Percentiles rank a stretch among this genome's conserved stretches.
These are phyloP conservation scores for Laguncularia racemosa DNA, from an alignment of 345 rosid species.

Conservation along the genomic window DNA sequence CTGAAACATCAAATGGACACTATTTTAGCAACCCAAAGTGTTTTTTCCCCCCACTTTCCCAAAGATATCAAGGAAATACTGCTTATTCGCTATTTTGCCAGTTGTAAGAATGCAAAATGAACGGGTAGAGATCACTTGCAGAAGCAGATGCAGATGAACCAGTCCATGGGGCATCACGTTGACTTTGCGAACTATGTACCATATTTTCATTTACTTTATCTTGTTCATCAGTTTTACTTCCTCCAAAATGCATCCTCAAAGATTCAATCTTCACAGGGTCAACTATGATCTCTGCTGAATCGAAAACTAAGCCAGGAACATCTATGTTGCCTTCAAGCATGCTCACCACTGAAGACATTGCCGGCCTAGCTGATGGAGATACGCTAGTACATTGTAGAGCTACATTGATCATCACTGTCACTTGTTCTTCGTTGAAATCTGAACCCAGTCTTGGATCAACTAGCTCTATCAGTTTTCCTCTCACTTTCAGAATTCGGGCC, in stretches of 20 bases:
- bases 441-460: constrained; percentile 38
- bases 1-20: no score
- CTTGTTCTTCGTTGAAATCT: constrained; percentile 34
- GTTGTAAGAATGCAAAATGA: constrained; percentile 12
- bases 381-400: constrained; percentile 38
- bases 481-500: constrained; percentile 32
- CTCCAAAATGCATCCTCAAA: constrained; percentile 13
- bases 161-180: constrained; percentile 6
- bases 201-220: neutral
- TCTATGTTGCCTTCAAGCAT: constrained; percentile 41
- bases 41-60: no score
- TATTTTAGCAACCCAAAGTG: no score
- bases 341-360: constrained; percentile 52
- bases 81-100: constrained; percentile 7
- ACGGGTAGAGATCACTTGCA: constrained; percentile 34
- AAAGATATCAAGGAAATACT: neutral
- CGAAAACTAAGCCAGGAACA: constrained; percentile 12
- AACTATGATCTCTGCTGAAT: neutral
- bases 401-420: constrained; percentile 33
- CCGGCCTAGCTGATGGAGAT: constrained; percentile 32
- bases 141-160: constrained; percentile 23
- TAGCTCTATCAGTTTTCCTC: constrained; percentile 27
- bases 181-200: constrained; percentile 9
- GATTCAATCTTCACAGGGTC: constrained; percentile 9
- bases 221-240: neutral